Evolutionary conservation across 2,329 filamentous ascomycete genomes (phyloP).

Genomic region (Pestalotiopsis sp.): DNA sequence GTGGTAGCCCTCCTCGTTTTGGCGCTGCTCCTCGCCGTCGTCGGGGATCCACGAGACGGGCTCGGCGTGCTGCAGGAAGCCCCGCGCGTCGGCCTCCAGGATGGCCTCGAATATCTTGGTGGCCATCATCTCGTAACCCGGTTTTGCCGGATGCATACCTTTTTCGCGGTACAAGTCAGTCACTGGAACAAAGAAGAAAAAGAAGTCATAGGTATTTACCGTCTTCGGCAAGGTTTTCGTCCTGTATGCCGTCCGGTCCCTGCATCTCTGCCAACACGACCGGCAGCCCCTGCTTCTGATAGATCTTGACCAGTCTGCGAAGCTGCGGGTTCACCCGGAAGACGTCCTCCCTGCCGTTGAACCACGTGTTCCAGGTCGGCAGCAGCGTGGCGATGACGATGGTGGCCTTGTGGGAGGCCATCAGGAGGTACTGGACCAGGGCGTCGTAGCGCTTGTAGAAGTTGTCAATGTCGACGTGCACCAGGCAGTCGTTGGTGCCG

Average conservation of each 20-base stretch:
- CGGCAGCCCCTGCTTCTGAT: constrained; percentile 29
- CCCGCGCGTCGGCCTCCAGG: constrained; percentile 32
- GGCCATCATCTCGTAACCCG: constrained; percentile 37
- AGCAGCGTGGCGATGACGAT: constrained; percentile 32
- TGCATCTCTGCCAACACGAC: constrained; percentile 36
- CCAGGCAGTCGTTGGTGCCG: constrained; percentile 38
- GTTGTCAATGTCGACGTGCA: constrained; percentile 33
- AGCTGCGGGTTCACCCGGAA: constrained; percentile 33
- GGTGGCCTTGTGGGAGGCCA: constrained; percentile 32
- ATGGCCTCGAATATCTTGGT: constrained; percentile 35
- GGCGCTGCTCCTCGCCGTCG: constrained; percentile 32
- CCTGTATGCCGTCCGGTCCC: constrained; percentile 32
- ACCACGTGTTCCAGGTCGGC: constrained; percentile 33
- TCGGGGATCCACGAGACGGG: constrained; percentile 30
- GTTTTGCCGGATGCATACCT: constrained; percentile 27
- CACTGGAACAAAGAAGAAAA: neutral
- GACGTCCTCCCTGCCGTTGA: constrained; percentile 34
- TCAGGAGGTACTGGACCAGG: constrained; percentile 32
- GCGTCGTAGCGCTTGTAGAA: constrained; percentile 34
- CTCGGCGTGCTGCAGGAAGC: constrained; percentile 32
- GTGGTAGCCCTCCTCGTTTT: constrained; percentile 24
- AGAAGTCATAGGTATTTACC: neutral
- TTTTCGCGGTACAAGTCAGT: neutral
- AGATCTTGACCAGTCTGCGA: constrained; percentile 31
- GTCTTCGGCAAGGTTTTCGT: constrained; percentile 22